Conservation (phyloP, 78 protist genomes). For the Parvularia atlantis region DNA sequence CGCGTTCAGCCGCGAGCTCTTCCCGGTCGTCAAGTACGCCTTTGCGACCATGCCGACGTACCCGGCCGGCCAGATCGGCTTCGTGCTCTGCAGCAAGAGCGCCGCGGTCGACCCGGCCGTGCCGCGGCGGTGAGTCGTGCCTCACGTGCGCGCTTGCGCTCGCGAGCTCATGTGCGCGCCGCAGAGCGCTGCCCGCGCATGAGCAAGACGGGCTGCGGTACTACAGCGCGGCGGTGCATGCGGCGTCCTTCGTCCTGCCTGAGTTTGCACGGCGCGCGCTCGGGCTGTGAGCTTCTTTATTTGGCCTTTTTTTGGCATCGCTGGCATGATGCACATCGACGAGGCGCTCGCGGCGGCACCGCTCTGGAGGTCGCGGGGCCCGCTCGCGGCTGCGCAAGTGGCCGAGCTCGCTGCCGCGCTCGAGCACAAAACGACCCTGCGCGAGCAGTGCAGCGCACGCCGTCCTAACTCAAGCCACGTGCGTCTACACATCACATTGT, state of each 20-base stretch:
- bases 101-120: neutral
- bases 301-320: neutral
- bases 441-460: too few relatives aligned
- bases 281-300: neutral
- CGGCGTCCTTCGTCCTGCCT: conserved; percentile 78
- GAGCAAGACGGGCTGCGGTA: conserved; percentile 44
- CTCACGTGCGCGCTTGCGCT: neutral
- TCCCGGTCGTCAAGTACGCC: conserved; percentile 64
- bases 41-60: conserved; percentile 78
- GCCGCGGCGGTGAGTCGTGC: neutral
- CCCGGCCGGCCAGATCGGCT: conserved; percentile 87
- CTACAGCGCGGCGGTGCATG: conserved; percentile 71
- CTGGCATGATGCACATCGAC: neutral
- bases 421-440: neutral
- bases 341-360: neutral
- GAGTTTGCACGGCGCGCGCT: conserved; percentile 49
- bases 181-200: neutral
- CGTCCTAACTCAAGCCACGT: too few relatives aligned
- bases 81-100: conserved; percentile 32
- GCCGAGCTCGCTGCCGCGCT: neutral
- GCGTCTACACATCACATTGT: too few relatives aligned
- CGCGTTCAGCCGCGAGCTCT: conserved; percentile 3
- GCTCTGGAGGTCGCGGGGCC: neutral
- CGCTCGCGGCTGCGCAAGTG: neutral
- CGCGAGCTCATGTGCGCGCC: neutral